phyloP scores from a whole-genome alignment of 2,329 filamentous ascomycete species.

The Didymella pomorum region DNA sequence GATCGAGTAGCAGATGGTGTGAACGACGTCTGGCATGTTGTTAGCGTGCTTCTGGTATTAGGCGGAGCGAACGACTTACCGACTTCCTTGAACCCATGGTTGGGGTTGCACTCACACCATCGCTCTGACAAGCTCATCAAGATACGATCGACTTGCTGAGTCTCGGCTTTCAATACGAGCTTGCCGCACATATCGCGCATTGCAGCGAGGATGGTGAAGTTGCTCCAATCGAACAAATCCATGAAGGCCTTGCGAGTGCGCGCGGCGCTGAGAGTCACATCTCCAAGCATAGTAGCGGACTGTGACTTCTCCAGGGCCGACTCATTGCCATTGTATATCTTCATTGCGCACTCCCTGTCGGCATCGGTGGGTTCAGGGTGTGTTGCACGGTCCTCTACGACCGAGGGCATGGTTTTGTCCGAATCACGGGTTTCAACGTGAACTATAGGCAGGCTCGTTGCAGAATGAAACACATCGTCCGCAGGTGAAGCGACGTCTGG shows the following conservation, averaged over 20 bases:
- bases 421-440: constrained; percentile 59
- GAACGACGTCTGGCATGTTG: constrained; percentile 76
- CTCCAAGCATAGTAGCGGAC: constrained; percentile 88
- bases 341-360: constrained; percentile 78
- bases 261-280: constrained; percentile 63
- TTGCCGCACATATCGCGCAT: constrained; percentile 83
- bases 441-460: constrained; percentile 59
- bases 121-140: constrained; percentile 85
- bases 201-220: constrained; percentile 79
- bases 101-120: constrained; percentile 93
- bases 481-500: constrained; percentile 48
- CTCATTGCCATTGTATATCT: constrained; percentile 85
- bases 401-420: constrained; percentile 43
- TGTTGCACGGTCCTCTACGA: constrained; percentile 44
- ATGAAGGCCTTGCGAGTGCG: constrained; percentile 80
- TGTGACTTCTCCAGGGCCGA: constrained; percentile 80
- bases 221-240: constrained; percentile 86
- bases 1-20: constrained; percentile 96
- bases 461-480: constrained; percentile 57
- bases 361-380: constrained; percentile 64
- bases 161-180: constrained; percentile 86
- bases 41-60: constrained; percentile 39
- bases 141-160: constrained; percentile 95
- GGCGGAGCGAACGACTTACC: constrained; percentile 63
- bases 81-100: constrained; percentile 88